phyloP scores from a whole-genome alignment of 352 stramenopile genomes.

The Phytophthora boehmeriae region DNA sequence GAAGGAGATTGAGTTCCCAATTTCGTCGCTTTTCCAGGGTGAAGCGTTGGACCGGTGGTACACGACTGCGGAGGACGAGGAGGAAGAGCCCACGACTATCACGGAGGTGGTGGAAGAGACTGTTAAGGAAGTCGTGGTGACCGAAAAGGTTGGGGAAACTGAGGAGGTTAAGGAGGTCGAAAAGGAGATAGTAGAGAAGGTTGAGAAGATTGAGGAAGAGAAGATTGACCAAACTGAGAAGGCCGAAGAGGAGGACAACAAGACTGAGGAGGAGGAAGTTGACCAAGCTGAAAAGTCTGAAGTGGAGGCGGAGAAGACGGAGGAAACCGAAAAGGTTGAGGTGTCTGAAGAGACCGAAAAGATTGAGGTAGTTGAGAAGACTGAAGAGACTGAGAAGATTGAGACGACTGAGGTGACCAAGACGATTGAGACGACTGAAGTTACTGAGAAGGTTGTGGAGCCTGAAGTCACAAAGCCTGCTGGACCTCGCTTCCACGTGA shows the following conservation, averaged over 20 bases:
- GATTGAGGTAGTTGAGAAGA: constrained; percentile 25
- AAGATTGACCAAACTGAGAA: constrained; percentile 11
- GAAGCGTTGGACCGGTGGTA: constrained; percentile 76
- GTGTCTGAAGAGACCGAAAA: constrained; percentile 21
- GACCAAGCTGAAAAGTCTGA: constrained; percentile 24
- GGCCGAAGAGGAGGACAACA: constrained; percentile 18
- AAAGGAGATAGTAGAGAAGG: constrained; percentile 21
- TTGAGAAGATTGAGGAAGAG: constrained; percentile 21
- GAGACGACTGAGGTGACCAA: constrained; percentile 23
- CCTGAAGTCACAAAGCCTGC: constrained; percentile 32
- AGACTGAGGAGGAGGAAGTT: no score
- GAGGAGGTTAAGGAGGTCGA: constrained; percentile 28
- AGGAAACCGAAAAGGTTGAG: constrained; percentile 4
- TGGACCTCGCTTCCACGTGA: constrained; percentile 68
- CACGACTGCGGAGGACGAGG: constrained; percentile 52
- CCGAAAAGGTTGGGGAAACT: constrained; percentile 11
- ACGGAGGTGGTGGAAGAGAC: constrained; percentile 35
- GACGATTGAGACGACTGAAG: constrained; percentile 14
- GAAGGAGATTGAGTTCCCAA: constrained; percentile 81
- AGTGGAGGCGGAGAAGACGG: constrained; percentile 19
- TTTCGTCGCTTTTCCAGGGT: constrained; percentile 76
- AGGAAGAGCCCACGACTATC: constrained; percentile 41
- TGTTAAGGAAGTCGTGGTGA: constrained; percentile 19
- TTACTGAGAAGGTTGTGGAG: constrained; percentile 11
- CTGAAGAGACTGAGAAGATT: constrained; percentile 1